These are phyloP conservation scores for Fusarium sp. DNA, from an alignment of 2,329 filamentous ascomycete genomes.

Conservation along the genomic window DNA sequence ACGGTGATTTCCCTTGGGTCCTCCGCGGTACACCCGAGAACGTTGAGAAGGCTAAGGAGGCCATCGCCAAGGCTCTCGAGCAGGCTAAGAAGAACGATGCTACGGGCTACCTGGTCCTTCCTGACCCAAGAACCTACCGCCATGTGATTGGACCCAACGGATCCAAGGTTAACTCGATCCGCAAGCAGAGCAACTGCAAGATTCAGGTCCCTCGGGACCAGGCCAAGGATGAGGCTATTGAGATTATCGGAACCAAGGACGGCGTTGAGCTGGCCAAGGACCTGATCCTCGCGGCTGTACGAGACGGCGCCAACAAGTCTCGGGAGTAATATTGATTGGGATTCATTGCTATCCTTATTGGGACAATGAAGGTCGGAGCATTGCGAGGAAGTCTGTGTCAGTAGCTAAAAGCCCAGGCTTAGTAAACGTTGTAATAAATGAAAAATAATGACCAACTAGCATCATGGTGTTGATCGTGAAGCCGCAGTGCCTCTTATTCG, in stretches of 20 bases:
- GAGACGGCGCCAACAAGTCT: slow-evolving; percentile 67
- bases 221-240: slow-evolving; percentile 84
- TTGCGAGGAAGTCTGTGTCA: slow-evolving; percentile 30
- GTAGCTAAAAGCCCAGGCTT: slow-evolving; percentile 12
- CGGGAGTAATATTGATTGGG: slow-evolving; percentile 47
- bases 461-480: not conserved
- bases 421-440: slow-evolving; percentile 39
- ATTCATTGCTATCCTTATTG: slow-evolving; percentile 26
- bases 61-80: slow-evolving; percentile 80
- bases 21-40: slow-evolving; percentile 85
- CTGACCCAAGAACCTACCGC: slow-evolving; percentile 90
- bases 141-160: slow-evolving; percentile 92
- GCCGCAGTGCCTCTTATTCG: slow-evolving; percentile 33
- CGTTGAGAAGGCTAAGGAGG: slow-evolving; percentile 84
- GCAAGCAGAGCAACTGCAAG: slow-evolving; percentile 92
- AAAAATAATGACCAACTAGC: slow-evolving; percentile 33
- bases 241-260: slow-evolving; percentile 84
- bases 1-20: slow-evolving; percentile 89
- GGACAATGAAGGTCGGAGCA: slow-evolving; percentile 29
- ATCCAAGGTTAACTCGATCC: slow-evolving; percentile 92
- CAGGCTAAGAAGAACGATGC: slow-evolving; percentile 79
- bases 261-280: slow-evolving; percentile 91
- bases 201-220: slow-evolving; percentile 94
- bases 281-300: slow-evolving; percentile 88
- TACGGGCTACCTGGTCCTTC: slow-evolving; percentile 89